Percentiles rank a stretch among this genome's conserved stretches.
phyloP scores from a whole-genome alignment of 140 eudicot genomes.

The Cichorium intybus region DNA sequence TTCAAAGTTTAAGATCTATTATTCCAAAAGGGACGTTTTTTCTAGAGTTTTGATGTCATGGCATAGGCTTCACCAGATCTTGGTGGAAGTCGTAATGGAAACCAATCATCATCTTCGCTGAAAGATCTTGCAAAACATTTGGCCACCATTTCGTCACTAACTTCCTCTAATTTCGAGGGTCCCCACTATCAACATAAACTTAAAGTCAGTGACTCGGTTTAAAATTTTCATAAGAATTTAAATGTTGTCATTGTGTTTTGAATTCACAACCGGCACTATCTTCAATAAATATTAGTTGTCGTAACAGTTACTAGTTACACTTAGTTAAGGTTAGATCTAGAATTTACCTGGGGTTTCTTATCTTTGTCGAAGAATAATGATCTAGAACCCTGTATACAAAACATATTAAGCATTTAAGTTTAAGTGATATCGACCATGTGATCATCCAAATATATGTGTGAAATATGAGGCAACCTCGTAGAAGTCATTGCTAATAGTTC shows the following conservation, averaged over 20 bases:
- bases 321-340: not conserved
- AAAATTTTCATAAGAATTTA: not conserved
- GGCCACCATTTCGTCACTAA: conserved; percentile 39
- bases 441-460: not conserved
- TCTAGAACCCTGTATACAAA: conserved; percentile 33
- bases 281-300: not conserved
- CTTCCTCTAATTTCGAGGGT: conserved; percentile 40
- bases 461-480: conserved; percentile 31
- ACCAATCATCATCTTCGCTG: conserved; percentile 42
- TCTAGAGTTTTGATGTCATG: conserved; percentile 28
- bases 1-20: not conserved
- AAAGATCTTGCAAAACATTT: conserved; percentile 23
- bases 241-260: not conserved
- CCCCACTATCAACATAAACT: conserved; percentile 30
- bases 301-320: not conserved
- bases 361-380: conserved; percentile 41
- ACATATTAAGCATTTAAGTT: not conserved
- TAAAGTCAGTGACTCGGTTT: not conserved
- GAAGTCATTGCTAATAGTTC: conserved; percentile 35
- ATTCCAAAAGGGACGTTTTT: not conserved
- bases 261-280: not conserved
- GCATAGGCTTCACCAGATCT: conserved; percentile 10
- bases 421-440: not conserved
- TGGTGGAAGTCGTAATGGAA: conserved; percentile 37
- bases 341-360: conserved; percentile 37